phyloP scores from a whole-genome alignment of 2,329 filamentous ascomycete genomes.

The Arthrobotrys pseudoclavata region DNA sequence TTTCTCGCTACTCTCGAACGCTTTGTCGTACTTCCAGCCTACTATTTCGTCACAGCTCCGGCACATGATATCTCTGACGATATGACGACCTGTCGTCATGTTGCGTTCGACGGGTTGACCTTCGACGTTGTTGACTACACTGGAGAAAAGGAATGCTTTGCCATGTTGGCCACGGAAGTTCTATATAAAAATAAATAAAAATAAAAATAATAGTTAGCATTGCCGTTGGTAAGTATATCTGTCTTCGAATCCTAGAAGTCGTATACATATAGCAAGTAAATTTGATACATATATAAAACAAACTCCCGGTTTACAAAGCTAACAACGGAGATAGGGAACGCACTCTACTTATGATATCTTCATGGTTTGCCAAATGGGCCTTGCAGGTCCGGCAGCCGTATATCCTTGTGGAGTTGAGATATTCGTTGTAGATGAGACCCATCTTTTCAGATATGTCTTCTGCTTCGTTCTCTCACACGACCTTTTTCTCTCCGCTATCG shows the following conservation, averaged over 20 bases:
- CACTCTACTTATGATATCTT: constrained; percentile 95
- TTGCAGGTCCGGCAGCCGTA: constrained; percentile 96
- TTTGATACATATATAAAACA: background rate
- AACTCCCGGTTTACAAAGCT: background rate
- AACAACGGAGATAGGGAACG: constrained; percentile 65
- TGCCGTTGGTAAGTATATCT: constrained; percentile 2
- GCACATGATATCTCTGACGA: constrained; percentile 93
- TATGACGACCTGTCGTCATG: constrained; percentile 96
- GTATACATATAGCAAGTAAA: background rate
- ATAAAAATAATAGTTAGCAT: constrained; percentile 10
- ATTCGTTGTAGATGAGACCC: constrained; percentile 92
- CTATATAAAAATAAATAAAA: constrained; percentile 71
- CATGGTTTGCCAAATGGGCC: constrained; percentile 92
- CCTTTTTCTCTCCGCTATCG: background rate
- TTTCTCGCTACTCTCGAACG: constrained; percentile 90
- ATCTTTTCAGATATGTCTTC: constrained; percentile 69
- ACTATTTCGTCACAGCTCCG: constrained; percentile 91
- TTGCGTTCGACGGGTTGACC: constrained; percentile 91
- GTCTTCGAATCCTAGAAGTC: background rate
- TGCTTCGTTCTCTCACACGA: constrained; percentile 15
- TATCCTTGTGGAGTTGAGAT: constrained; percentile 86
- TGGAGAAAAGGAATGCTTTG: constrained; percentile 96
- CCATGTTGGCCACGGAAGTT: constrained; percentile 99
- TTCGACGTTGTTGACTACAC: constrained; percentile 88
- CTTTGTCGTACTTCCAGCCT: constrained; percentile 99